Evolutionary conservation across 345 rosid species (phyloP), one percentile per base, ranked within the genome.

Genomic region (Microcos paniculata): DNA sequence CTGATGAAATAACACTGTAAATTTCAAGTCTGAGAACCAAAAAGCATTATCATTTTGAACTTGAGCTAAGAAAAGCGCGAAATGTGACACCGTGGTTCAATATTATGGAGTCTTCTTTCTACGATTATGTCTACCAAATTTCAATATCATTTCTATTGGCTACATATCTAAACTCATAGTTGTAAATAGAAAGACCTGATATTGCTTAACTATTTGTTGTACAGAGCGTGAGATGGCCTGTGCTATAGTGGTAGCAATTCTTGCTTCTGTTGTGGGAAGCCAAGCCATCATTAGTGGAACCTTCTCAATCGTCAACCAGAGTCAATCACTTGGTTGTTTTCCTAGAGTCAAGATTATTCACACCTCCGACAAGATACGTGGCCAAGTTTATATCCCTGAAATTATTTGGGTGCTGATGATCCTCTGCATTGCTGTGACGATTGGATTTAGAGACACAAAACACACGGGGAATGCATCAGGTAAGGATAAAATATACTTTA

Each of bases 221-320:
- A 69, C 88, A 96, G 99, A 81, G 80, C 73, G 85, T 96, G 62
- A 90, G 94, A 79, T 84, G 91, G 88, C 99, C 99, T 2, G 97
- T 96, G 77, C 93, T 96, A n/a, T n/a, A 18, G 26, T 83, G 59
- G 65, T 96, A 35, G 99, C 99, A 1, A 96, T 96, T 83, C 97
- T 94, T 61, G 98, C 99, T 71, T 91, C 99, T 65, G 95, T 96
- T 46, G 99, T 96, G 71, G 99, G 98, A 85, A 94, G 99, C 87
- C 99, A 94, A 85, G 97, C 99, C 12, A 96, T 96, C 77, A 96
- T 96, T 69, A 96, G 98, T 8, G 99, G 99, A 62, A 94, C 99
- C 31, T 96, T 96, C 88, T 94, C 99, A 24, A 96, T 96, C 81
- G 94, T 96, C 83, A 96, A 92, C 85, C 98, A 96, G 84, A 94